Base-by-base conservation (phyloP, 805 yeast species). In the Cephaloascus fragrans region DNA sequence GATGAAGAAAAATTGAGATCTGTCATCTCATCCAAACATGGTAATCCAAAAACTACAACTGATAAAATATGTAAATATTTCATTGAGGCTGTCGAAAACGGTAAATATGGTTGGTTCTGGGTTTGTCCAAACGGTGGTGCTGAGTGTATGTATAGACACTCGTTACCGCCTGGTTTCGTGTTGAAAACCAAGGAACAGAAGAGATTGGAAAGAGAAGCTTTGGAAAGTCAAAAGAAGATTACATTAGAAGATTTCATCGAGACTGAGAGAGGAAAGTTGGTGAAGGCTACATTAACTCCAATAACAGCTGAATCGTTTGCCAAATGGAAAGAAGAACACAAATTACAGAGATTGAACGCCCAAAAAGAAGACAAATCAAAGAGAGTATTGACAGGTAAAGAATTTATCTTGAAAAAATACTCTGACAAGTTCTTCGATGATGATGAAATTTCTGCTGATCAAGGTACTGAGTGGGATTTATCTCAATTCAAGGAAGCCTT, bases 21-120 rank as follows among this genome's bases (percentile, higher is more conserved):
- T 28, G 97, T 93, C 44, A 82, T 93, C 52, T 41, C 73, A 47
- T 87, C 96, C 39, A 93, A 93, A 64, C 97, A 89, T 52, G 97
- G 98, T 38, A 93, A 93, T 58, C 88, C 82, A 40, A 79, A 79
- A 58, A 87, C 96, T 9, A 88, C 97, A 12, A 93, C 99, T 0
- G 97, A 90, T 47, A 93, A 75, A 48, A 85, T 93, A 37, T 93
- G 99, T 74, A 93, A 89, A 59, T 77, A 61, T 61, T 94, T 93
- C 65, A 85, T 93, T 47, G 96, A 88, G 43, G 97, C 98, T 0
- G 97, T 93, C 41, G 99, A 93, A 57, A 87, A 88, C 55, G 93
- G 90, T 42, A 90, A 90, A 57, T 93, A 93, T 57, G 98, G 98
- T 55, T 93, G 98, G 98, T 89, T 93, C 63, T 93, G 98, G 98